Percentiles rank a stretch among this genome's conserved stretches.
phyloP scores from a whole-genome alignment of 768 basidiomycete species.

The Gymnopilus dilepis region DNA sequence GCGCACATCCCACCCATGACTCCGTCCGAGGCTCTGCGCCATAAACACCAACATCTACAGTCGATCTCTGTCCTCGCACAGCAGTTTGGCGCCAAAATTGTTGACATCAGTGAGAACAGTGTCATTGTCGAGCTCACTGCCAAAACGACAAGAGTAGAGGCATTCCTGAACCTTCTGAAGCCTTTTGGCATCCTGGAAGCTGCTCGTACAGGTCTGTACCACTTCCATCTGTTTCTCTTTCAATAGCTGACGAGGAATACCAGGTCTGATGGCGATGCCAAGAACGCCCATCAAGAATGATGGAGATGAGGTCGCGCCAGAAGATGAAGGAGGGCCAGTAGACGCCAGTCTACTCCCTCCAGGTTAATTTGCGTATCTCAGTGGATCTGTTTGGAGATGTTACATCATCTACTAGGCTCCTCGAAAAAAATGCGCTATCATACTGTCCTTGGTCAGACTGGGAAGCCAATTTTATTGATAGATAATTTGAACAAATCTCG shows the following conservation, averaged over 20 bases:
- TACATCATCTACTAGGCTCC: not conserved
- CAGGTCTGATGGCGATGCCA: conserved; percentile 98
- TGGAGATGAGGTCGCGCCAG: conserved; percentile 56
- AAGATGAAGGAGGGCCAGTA: conserved; percentile 62
- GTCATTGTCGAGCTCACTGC: conserved; percentile 95
- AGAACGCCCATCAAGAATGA: conserved; percentile 83
- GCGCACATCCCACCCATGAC: conserved; percentile 51
- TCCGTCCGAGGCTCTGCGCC: conserved; percentile 84
- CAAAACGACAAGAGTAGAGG: conserved; percentile 90
- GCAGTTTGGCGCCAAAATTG: conserved; percentile 92
- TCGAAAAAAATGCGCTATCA: too few relatives aligned
- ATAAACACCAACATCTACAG: conserved; percentile 88
- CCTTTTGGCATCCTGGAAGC: conserved; percentile 97
- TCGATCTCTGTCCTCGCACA: conserved; percentile 83
- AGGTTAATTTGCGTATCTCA: conserved; percentile 55
- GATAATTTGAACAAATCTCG: too few relatives aligned
- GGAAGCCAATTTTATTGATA: too few relatives aligned
- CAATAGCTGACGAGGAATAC: not conserved
- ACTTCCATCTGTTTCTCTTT: conserved; percentile 2
- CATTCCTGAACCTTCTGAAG: conserved; percentile 88
- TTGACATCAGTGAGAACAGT: conserved; percentile 93
- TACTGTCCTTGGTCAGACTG: too few relatives aligned
- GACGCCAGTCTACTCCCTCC: conserved; percentile 95
- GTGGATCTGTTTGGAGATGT: not conserved
- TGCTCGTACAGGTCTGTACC: conserved; percentile 82